Conservation (phyloP, 2,329 filamentous ascomycete species). For the Fusarium sp. region DNA sequence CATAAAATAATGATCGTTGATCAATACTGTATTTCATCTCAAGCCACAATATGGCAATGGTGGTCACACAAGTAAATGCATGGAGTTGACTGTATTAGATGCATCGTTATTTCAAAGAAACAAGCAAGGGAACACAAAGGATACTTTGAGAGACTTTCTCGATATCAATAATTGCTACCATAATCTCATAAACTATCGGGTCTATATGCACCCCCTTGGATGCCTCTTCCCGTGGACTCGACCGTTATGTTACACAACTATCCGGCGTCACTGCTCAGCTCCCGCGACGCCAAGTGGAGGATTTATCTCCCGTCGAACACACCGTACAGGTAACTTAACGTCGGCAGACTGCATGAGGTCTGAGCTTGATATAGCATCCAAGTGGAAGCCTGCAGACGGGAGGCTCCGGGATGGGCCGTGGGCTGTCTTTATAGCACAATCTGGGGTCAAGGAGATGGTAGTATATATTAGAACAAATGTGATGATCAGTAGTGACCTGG, state of each 20-base stretch:
- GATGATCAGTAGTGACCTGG: neutral
- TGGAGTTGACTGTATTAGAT: neutral
- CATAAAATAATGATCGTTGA: neutral
- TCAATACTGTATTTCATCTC: too few relatives aligned
- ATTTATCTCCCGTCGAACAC: neutral
- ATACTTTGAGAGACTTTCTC: neutral
- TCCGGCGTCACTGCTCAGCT: slow-evolving; percentile 7
- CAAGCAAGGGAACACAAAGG: neutral
- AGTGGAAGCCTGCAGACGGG: slow-evolving; percentile 21
- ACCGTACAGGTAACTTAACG: neutral
- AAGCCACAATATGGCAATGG: neutral
- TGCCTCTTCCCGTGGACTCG: slow-evolving; percentile 25
- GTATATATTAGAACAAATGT: neutral
- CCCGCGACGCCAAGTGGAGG: slow-evolving; percentile 5
- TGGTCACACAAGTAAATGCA: neutral
- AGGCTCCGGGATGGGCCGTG: slow-evolving; percentile 2
- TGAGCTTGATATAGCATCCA: neutral
- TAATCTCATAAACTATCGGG: neutral
- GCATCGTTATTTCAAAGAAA: neutral
- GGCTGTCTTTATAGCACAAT: neutral
- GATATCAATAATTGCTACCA: neutral
- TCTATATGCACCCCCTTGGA: slow-evolving; percentile 6
- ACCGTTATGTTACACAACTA: slow-evolving; percentile 19
- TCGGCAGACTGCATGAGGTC: slow-evolving; percentile 19
- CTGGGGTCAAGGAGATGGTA: neutral